Conservation (phyloP, 2,329 filamentous ascomycete genomes). For the Sordariomycetes sp. region DNA sequence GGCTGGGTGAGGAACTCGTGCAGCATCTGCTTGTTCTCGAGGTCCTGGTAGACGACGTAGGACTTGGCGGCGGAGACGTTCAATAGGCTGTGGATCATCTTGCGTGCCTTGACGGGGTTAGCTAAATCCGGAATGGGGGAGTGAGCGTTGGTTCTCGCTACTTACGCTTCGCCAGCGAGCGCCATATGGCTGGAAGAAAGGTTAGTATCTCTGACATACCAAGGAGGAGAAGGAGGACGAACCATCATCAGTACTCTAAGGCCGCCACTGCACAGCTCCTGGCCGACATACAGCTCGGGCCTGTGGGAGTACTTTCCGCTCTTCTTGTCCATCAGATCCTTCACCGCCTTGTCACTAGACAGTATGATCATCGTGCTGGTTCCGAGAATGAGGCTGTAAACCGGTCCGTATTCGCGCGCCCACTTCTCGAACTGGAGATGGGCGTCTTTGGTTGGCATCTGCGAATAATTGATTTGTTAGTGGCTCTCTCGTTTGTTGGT, state of each 20-base stretch:
- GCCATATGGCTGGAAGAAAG: background rate
- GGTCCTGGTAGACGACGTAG: slow-evolving; percentile 24
- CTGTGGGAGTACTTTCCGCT: slow-evolving; percentile 3
- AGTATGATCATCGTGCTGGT: slow-evolving; percentile 35
- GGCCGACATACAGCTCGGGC: slow-evolving; percentile 15
- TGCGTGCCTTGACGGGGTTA: slow-evolving; percentile 6
- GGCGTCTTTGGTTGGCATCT: slow-evolving; percentile 26
- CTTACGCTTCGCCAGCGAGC: background rate
- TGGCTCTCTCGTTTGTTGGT: background rate
- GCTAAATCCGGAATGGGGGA: background rate
- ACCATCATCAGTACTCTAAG: slow-evolving; percentile 18
- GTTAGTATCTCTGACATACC: slow-evolving; percentile 1
- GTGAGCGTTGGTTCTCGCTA: background rate
- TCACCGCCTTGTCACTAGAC: slow-evolving; percentile 30
- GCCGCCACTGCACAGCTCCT: slow-evolving; percentile 17
- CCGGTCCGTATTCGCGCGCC: slow-evolving; percentile 37
- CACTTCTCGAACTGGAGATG: slow-evolving; percentile 39
- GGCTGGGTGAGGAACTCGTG: slow-evolving; percentile 22
- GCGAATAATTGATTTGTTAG: background rate
- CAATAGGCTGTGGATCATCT: slow-evolving; percentile 24
- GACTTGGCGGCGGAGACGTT: slow-evolving; percentile 22
- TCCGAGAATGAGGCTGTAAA: slow-evolving; percentile 40
- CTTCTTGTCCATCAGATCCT: slow-evolving; percentile 37
- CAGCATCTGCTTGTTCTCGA: slow-evolving; percentile 37
- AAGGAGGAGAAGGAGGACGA: background rate